phyloP scores from a whole-genome alignment of 2,329 filamentous ascomycete species.

The Lasiodiplodia gonubiensis region DNA sequence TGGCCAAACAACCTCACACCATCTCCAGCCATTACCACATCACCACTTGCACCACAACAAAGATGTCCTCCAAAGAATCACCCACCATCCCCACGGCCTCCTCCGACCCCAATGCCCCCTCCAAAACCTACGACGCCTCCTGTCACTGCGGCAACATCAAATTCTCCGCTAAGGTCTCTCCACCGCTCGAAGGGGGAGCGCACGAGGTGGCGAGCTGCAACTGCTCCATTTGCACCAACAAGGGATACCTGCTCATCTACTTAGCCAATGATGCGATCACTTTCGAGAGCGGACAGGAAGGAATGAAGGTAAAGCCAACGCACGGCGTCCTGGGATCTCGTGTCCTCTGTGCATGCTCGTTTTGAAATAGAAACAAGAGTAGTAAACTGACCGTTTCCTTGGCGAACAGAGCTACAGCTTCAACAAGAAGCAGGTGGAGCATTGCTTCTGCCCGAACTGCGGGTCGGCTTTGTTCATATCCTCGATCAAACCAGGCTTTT shows the following conservation, averaged over 20 bases:
- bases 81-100: not conserved
- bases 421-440: conserved; percentile 34
- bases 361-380: not conserved
- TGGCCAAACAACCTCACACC: not conserved
- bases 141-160: conserved; percentile 62
- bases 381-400: not conserved
- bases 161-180: conserved; percentile 57
- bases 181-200: conserved; percentile 51
- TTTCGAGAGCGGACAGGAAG: conserved; percentile 31
- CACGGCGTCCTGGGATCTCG: not conserved
- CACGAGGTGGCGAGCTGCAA: conserved; percentile 55
- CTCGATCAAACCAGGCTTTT: conserved; percentile 32
- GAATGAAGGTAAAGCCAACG: not conserved
- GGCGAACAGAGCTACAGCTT: conserved; percentile 38
- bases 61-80: not conserved
- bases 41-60: not conserved
- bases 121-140: conserved; percentile 52
- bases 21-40: not conserved
- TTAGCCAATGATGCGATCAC: conserved; percentile 32
- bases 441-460: conserved; percentile 42
- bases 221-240: conserved; percentile 60
- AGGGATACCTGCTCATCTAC: conserved; percentile 58
- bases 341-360: not conserved
- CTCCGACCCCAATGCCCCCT: not conserved
- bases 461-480: conserved; percentile 38